Percentiles rank a stretch among this genome's conserved stretches.
Evolutionary conservation across 495 filamentous ascomycete species (phyloP).

Genomic region (Penicillium longicatenatum): DNA sequence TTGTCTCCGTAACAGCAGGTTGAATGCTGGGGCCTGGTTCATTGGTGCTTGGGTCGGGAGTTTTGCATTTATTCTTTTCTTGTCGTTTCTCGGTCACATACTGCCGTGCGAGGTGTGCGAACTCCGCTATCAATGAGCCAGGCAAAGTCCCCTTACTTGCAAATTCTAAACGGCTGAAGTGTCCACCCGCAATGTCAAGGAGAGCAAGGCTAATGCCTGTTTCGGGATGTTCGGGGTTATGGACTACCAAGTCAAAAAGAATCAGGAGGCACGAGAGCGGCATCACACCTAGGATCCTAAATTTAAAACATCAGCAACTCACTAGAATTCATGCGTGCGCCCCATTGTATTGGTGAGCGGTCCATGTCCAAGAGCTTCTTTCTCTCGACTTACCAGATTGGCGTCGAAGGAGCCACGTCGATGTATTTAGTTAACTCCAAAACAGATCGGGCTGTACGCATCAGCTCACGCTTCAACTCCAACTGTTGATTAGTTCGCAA

Average conservation of each 20-base stretch:
- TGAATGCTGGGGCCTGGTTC: not conserved
- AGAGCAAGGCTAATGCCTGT: constrained; percentile 34
- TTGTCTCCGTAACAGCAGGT: not conserved
- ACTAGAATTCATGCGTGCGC: too few relatives aligned
- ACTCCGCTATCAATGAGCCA: constrained; percentile 34
- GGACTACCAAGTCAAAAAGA: constrained; percentile 38
- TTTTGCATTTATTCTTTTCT: not conserved
- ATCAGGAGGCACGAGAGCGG: constrained; percentile 36
- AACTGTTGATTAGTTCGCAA: constrained; percentile 6
- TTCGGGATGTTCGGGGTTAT: constrained; percentile 34
- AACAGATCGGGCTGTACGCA: constrained; percentile 18
- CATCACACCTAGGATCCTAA: constrained; percentile 15
- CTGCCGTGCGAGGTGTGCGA: constrained; percentile 34
- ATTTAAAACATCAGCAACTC: too few relatives aligned
- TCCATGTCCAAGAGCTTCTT: too few relatives aligned
- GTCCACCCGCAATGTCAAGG: constrained; percentile 34
- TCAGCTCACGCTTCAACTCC: constrained; percentile 16
- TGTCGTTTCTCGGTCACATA: constrained; percentile 20
- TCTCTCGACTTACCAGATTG: constrained; percentile 14
- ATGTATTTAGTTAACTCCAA: constrained; percentile 25
- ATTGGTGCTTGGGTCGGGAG: not conserved
- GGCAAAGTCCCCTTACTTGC: constrained; percentile 33
- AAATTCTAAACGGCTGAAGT: constrained; percentile 37
- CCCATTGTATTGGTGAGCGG: too few relatives aligned
- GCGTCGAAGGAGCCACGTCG: constrained; percentile 20